Evolutionary conservation across 495 filamentous ascomycete genomes (phyloP), one percentile per base, ranked within the genome.

Genomic region (Lasiosphaeria hispida): DNA sequence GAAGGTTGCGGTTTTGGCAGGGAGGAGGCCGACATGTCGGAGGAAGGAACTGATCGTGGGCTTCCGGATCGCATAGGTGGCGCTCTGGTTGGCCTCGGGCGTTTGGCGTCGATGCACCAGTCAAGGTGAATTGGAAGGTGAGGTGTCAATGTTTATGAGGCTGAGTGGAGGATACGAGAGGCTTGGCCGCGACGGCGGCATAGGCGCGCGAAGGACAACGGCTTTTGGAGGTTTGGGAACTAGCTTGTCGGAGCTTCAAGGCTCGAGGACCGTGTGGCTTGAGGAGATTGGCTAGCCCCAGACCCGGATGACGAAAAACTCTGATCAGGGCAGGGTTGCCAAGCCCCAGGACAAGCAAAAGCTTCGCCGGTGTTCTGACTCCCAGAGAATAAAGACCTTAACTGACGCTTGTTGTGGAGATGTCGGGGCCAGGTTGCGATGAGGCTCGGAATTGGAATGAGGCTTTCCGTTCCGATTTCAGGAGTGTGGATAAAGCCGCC

Each of bases 251-350:
- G 44, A 57, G 55, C 44, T 49, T 34, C 33, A 17, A 37, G 35
- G 47, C 17, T 49, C 44, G 55, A 57, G 53, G 55, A 44, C 55
- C 55, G 45, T 50, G 55, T 57, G 55, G 55, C 55, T 43, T 41
- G 44, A 37, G 45, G 55, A 50, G 55, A 57, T 57, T 57, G 55
- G 55, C 37, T 49, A 37, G 49, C 4, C 36, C 30, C 36, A 34
- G 33, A 8, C 18, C 55, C 55, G 53, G 30, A 55, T 55, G 53
- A 55, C 53, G 53, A 55, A 55, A 55, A 55, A 47, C 11, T 47
- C 33, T n/a, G 53, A 55, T 40, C 33, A 47, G 53, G 53, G 42
- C 44, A 44, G 15, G 41, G 23, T 45, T 55, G 33, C 23, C 39
- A 34, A 40, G 14, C 17, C n/a, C 37, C 37, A 38, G 42, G 42